Evolutionary conservation across 495 filamentous ascomycete species (phyloP), one percentile per base, ranked within the genome.

Genomic region (Elasticomyces elasticus): DNA sequence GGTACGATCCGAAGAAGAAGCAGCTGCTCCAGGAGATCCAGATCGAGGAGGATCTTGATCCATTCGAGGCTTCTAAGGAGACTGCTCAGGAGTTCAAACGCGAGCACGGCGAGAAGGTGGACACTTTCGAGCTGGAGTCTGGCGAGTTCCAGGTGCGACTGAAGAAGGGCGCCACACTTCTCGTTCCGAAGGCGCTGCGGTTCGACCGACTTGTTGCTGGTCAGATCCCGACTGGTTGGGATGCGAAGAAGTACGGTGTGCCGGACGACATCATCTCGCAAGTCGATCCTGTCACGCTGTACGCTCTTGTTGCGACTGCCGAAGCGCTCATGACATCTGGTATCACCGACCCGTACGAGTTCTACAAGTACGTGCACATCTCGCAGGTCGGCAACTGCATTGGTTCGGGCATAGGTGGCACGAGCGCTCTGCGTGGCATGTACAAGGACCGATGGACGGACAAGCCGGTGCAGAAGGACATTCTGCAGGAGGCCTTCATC

Each of bases 271-370:
- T 99, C 63, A 90, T 97, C 64, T 83, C 83, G 42, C 92, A 99
- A 70, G 92, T 99, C 48, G 94, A 99, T 61, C 91, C 90, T 4
- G 89, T 95, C 46, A 95, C 94, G 3, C 76, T 99, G 35, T 97
- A 85, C 62, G 89, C 96, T 20, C 83, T 99, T 30, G 89, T 97
- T 51, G 89, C 88, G 56, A 91, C 88, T 28, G 89, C 84, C 4
- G 94, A 99, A 69, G 78, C 91, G 11, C 81, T 99, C 45, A 77
- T 97, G 35, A 81, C 88, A 0, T 81, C 89, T 47, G 92, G 92
- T 82, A 90, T 99, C 67, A 96, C 90, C n/a, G 94, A 99, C 68
- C 94, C 92, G 22, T 99, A 96, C 64, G 92, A 99, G 71, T 97
- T 99, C 72, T 99, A 99, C 79, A 88, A 96, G 73, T 97, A 99